phyloP scores from a whole-genome alignment of 78 protist genomes.

The Chrysochromulina parva region DNA sequence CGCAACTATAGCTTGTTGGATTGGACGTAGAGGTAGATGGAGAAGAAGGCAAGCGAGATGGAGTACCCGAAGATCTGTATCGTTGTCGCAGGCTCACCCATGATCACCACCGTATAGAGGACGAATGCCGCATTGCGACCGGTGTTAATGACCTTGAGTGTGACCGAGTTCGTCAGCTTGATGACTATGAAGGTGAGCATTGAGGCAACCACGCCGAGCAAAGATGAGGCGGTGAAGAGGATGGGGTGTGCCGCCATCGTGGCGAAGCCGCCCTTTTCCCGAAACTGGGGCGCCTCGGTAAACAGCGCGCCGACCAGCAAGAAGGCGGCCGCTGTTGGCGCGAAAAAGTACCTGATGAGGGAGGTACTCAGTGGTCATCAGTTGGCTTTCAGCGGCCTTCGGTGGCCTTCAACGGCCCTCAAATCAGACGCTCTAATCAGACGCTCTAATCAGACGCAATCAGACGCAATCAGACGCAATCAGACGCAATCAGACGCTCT shows the following conservation, averaged over 20 bases:
- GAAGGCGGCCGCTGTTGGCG: neutral
- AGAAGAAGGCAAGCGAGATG: neutral
- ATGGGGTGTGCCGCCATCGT: neutral
- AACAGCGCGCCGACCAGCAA: neutral
- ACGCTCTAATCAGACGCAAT: neutral
- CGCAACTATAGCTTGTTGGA: no score
- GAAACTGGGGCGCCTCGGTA: neutral
- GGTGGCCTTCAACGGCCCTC: no score
- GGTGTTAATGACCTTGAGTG: neutral
- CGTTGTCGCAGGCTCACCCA: neutral
- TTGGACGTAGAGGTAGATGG: neutral
- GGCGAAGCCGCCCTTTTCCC: neutral
- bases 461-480: neutral
- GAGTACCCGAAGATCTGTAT: neutral
- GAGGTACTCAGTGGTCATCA: neutral
- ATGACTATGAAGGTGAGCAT: neutral
- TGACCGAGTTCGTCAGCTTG: conserved; percentile 2
- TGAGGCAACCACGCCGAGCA: neutral
- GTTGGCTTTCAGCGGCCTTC: no score
- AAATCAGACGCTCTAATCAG: neutral
- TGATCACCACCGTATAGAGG: neutral
- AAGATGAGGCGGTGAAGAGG: neutral
- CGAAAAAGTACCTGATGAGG: neutral
- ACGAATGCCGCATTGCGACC: conserved; percentile 5
- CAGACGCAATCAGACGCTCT: neutral